Evolutionary conservation across 768 basidiomycete genomes (phyloP).

Genomic region (Mycena pura): DNA sequence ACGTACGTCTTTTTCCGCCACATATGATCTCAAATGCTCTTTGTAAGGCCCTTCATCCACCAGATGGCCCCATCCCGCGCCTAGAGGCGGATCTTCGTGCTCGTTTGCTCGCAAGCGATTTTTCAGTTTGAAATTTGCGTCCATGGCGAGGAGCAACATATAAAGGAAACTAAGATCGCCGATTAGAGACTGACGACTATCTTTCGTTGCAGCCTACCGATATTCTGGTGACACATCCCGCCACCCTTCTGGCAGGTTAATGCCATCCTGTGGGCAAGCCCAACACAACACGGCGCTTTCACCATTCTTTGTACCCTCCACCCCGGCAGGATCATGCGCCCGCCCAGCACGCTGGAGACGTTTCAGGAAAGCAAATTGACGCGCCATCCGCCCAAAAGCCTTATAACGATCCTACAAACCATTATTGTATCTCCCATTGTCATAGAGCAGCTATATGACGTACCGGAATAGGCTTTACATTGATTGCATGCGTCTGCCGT

Average conservation of each 20-base stretch:
- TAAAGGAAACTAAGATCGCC: conserved; percentile 1
- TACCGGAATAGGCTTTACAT: not conserved
- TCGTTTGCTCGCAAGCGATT: conserved; percentile 3
- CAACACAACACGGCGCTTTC: conserved; percentile 32
- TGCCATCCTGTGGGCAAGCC: conserved; percentile 31
- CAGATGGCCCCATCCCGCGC: conserved; percentile 13
- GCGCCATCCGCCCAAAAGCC: conserved; percentile 18
- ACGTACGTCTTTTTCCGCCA: conserved; percentile 10
- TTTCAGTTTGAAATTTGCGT: conserved; percentile 10
- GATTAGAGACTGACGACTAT: not conserved
- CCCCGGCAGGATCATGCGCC: conserved; percentile 22
- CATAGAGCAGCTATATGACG: not conserved
- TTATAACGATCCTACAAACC: not conserved
- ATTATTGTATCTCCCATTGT: not conserved
- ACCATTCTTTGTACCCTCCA: conserved; percentile 20
- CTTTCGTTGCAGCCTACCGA: not conserved
- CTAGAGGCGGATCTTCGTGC: not conserved
- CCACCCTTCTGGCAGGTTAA: conserved; percentile 29
- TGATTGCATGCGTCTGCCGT: not conserved
- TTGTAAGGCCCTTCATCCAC: conserved; percentile 9
- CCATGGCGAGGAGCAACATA: conserved; percentile 7
- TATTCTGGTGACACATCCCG: not conserved
- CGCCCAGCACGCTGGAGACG: conserved; percentile 24
- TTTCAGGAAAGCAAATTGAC: conserved; percentile 21
- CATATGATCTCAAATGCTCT: not conserved